phyloP scores from a whole-genome alignment of 1,139 yeast species.

The Pichia cactophila region DNA sequence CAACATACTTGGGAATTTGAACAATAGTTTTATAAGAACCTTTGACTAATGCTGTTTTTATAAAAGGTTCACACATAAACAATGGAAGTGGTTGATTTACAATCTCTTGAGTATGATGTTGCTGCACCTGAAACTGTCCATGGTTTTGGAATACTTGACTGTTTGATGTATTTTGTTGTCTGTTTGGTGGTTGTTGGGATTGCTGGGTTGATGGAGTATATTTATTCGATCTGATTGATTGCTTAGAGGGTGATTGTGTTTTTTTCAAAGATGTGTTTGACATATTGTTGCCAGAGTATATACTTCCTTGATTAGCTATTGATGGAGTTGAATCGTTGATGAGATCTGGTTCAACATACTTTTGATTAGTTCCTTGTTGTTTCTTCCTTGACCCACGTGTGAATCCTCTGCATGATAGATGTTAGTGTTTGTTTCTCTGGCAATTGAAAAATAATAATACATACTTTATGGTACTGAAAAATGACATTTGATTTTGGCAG shows the following conservation, averaged over 20 bases:
- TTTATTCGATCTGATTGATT: constrained; percentile 24
- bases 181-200: constrained; percentile 26
- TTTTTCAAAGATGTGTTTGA: constrained; percentile 27
- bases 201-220: constrained; percentile 23
- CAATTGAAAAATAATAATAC: constrained; percentile 14
- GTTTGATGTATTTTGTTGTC: constrained; percentile 4
- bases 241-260: constrained; percentile 30
- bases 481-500: constrained; percentile 26
- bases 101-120: constrained; percentile 1
- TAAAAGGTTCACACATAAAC: constrained; percentile 87
- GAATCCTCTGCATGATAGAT: constrained; percentile 40
- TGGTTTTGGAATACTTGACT: constrained; percentile 6
- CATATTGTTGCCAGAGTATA: constrained; percentile 32
- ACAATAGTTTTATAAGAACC: constrained; percentile 98
- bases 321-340: constrained; percentile 24
- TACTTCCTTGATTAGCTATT: constrained; percentile 10
- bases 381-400: constrained; percentile 57
- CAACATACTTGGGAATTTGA: constrained; percentile 90
- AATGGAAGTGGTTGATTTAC: constrained; percentile 40
- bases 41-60: constrained; percentile 87
- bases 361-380: constrained; percentile 22
- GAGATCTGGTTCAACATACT: constrained; percentile 19
- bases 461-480: constrained; percentile 38
- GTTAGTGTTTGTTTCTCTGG: not conserved
- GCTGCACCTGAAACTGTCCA: constrained; percentile 6